These are phyloP conservation scores for Mortierella alpina DNA, from an alignment of 192 early-diverging fungal species.

Conservation along the genomic window DNA sequence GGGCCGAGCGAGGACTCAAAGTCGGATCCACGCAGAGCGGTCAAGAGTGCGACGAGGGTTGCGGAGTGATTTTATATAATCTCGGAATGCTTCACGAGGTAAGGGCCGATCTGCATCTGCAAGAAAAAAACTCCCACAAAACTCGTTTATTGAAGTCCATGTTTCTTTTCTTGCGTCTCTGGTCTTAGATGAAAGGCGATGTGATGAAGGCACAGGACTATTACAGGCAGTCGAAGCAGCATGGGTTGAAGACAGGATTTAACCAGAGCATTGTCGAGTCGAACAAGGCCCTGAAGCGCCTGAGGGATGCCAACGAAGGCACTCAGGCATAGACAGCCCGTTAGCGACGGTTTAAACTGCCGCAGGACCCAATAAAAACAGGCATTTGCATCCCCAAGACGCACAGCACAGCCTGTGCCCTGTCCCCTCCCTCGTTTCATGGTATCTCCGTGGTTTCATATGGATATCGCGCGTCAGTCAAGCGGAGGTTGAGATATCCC, in stretches of 20 bases:
- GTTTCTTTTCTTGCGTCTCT: conserved; percentile 12
- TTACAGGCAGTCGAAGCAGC: conserved; percentile 55
- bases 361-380: no score
- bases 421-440: no score
- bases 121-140: background rate
- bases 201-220: conserved; percentile 50
- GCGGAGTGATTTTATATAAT: conserved; percentile 66
- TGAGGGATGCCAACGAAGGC: conserved; percentile 39
- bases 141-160: background rate
- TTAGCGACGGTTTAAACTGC: no score
- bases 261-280: conserved; percentile 55
- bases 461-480: no score
- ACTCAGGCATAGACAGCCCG: conserved; percentile 1
- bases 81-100: conserved; percentile 71
- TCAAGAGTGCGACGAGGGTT: conserved; percentile 61
- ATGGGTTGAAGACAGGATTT: conserved; percentile 55
- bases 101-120: background rate
- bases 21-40: conserved; percentile 44
- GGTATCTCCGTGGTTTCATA: no score
- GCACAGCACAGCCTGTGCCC: no score
- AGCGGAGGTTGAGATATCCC: no score
- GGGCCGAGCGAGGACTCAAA: conserved; percentile 65
- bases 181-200: conserved; percentile 55
- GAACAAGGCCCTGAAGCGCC: conserved; percentile 51
- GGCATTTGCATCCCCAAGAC: no score